These are phyloP conservation scores for Pachysolen tannophilus DNA, from an alignment of 805 yeast species.

Conservation along the genomic window DNA sequence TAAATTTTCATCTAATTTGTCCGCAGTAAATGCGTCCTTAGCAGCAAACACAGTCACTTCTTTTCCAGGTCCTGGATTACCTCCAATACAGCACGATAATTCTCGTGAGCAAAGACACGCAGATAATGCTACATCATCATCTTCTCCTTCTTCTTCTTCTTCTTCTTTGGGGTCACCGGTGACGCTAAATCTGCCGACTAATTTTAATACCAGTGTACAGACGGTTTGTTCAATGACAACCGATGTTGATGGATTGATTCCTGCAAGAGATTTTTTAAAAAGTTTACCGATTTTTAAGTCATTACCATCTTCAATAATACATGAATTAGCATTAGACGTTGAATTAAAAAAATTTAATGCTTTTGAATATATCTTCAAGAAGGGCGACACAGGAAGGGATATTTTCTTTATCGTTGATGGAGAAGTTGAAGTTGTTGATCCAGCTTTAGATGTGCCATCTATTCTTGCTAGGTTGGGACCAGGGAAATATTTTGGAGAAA, in stretches of 20 bases:
- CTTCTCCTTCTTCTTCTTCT: neutral
- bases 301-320: conserved; percentile 51
- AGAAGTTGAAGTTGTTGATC: conserved; percentile 57
- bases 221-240: no score
- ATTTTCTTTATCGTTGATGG: conserved; percentile 63
- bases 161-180: neutral
- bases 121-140: neutral
- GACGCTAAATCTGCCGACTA: neutral
- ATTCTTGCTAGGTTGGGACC: conserved; percentile 50
- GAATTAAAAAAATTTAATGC: conserved; percentile 47
- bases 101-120: neutral
- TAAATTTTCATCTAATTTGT: conserved; percentile 1
- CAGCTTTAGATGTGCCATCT: conserved; percentile 27
- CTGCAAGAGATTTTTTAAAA: conserved; percentile 44
- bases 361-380: conserved; percentile 51
- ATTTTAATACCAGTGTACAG: no score
- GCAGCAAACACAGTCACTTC: conserved; percentile 24
- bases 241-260: conserved; percentile 44
- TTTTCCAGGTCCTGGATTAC: conserved; percentile 32
- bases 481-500: conserved; percentile 71
- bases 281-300: conserved; percentile 50
- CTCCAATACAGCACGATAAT: conserved; percentile 19
- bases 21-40: conserved; percentile 18
- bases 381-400: conserved; percentile 55
- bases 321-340: conserved; percentile 54